A percentile compares a stretch with the other conserved stretches of the same genome.
These are phyloP conservation scores for Chlorella sorokiniana DNA, from an alignment of 139 green algal genomes.

Conservation along the genomic window DNA sequence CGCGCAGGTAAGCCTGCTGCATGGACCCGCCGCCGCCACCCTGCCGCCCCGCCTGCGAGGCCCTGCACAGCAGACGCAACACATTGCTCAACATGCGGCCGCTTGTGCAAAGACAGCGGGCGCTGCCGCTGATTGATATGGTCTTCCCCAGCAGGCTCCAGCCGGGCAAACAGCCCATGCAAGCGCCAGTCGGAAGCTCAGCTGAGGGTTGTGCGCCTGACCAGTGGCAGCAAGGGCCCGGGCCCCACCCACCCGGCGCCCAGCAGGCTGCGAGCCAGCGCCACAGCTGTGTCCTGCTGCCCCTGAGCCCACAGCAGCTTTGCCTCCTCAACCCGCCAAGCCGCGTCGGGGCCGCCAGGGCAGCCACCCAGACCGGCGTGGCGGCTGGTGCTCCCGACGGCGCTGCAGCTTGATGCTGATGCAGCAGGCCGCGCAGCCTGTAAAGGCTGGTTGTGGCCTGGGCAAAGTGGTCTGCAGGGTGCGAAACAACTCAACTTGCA, in stretches of 20 bases:
- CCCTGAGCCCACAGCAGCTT: constrained; percentile 82
- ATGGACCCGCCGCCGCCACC: not conserved
- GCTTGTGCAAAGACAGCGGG: too few relatives aligned
- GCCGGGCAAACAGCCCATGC: not conserved
- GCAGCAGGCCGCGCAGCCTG: constrained; percentile 34
- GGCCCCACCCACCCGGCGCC: not conserved
- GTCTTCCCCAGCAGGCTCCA: not conserved
- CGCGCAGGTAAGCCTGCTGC: constrained; percentile 54
- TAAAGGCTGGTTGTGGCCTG: constrained; percentile 42
- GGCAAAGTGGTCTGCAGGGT: constrained; percentile 27
- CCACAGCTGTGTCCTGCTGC: constrained; percentile 59
- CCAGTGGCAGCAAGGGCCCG: not conserved
- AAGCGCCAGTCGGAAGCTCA: not conserved
- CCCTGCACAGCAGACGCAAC: too few relatives aligned
- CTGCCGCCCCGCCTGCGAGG: not conserved
- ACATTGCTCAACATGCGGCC: too few relatives aligned
- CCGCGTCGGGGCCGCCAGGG: constrained; percentile 10
- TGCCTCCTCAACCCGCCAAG: constrained; percentile 74
- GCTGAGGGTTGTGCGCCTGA: too few relatives aligned
- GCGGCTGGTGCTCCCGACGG: not conserved
- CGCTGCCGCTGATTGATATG: not conserved
- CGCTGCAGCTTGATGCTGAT: constrained; percentile 1
- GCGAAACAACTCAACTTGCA: not conserved
- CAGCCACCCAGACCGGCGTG: not conserved
- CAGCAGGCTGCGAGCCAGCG: constrained; percentile 29